A percentile compares a stretch with the other conserved stretches of the same genome.
phyloP scores from a whole-genome alignment of 1,284 basidiomycete species.

The Phylloporus gajari region DNA sequence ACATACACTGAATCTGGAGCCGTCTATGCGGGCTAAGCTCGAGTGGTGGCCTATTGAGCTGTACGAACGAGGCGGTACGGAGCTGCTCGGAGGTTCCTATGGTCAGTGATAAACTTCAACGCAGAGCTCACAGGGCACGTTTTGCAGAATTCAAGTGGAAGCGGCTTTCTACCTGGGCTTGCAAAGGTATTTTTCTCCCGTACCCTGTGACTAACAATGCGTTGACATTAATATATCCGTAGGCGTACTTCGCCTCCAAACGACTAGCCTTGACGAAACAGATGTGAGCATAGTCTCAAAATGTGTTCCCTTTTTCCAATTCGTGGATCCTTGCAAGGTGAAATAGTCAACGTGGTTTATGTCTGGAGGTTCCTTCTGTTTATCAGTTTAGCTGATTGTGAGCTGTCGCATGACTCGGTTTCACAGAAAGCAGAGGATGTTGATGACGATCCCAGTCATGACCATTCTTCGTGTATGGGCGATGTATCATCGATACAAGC shows the following conservation, averaged over 20 bases:
- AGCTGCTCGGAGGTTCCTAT: no score
- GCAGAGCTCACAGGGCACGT: no score
- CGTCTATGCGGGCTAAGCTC: no score
- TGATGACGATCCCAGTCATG: constrained; percentile 10
- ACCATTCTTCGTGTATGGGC: constrained; percentile 24
- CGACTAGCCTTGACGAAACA: neutral
- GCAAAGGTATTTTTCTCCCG: neutral
- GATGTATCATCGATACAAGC: constrained; percentile 20
- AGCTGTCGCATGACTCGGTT: neutral
- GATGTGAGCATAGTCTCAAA: constrained; percentile 16
- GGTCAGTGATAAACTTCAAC: no score
- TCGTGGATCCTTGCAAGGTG: constrained; percentile 5
- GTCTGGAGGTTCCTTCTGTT: constrained; percentile 19
- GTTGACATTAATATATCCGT: neutral
- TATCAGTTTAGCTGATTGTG: constrained; percentile 20
- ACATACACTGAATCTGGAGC: no score
- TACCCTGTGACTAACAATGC: neutral
- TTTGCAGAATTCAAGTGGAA: neutral
- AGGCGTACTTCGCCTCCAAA: neutral
- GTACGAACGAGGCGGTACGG: no score
- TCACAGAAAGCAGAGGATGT: neutral
- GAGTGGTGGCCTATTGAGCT: no score
- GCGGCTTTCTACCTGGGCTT: neutral
- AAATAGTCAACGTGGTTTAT: constrained; percentile 5
- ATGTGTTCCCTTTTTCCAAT: neutral